Percentiles rank a stretch among this genome's conserved stretches.
phyloP scores from a whole-genome alignment of 768 basidiomycete genomes.

The Leucocoprinus birnbaumii region DNA sequence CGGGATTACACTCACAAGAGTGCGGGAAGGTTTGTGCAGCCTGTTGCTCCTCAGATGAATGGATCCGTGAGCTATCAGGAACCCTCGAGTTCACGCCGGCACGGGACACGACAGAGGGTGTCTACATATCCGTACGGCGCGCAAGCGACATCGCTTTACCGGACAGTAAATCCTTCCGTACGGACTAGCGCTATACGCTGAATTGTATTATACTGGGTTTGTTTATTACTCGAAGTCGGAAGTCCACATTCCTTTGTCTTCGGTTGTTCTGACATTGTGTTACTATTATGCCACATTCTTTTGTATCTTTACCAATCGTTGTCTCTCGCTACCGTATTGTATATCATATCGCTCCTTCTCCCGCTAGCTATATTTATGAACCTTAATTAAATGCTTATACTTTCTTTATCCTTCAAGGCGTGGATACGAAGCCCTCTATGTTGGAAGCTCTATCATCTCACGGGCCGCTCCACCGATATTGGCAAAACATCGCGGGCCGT shows the following conservation, averaged over 20 bases:
- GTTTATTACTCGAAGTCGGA: neutral
- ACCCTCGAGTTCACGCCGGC: neutral
- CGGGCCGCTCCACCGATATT: neutral
- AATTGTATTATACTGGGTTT: neutral
- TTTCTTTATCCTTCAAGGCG: neutral
- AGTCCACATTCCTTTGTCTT: neutral
- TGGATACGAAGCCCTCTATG: neutral
- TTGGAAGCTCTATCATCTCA: neutral
- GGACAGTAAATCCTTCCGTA: neutral
- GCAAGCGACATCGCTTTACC: neutral
- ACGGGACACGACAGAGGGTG: conserved; percentile 9
- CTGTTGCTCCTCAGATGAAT: conserved; percentile 8
- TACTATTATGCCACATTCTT: neutral
- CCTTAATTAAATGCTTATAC: neutral
- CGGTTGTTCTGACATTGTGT: neutral
- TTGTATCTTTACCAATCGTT: neutral
- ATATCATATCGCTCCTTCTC: neutral
- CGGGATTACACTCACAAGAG: neutral
- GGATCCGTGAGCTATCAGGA: conserved; percentile 8
- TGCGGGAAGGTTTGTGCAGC: neutral
- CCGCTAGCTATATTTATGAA: neutral
- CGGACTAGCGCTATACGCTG: conserved; percentile 1
- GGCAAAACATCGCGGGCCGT: neutral
- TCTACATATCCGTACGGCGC: conserved; percentile 6
- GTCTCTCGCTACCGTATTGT: neutral